Evolutionary conservation across 2,329 filamentous ascomycete species (phyloP).

Genomic region (Plenodomus tracheiphilus): DNA sequence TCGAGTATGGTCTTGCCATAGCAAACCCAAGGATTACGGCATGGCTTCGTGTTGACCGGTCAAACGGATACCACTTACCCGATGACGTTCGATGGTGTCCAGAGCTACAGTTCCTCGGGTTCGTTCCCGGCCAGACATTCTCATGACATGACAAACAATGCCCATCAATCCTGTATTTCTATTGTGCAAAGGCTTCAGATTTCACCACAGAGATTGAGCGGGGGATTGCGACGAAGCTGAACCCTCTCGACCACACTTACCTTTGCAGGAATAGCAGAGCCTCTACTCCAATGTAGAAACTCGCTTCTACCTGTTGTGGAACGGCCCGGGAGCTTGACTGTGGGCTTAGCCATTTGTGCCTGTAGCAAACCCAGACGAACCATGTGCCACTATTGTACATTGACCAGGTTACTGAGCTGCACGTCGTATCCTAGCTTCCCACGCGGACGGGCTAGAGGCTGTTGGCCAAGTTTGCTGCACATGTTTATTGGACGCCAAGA

Average conservation of each 20-base stretch:
- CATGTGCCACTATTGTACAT: constrained; percentile 1
- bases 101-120: neutral
- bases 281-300: constrained; percentile 4
- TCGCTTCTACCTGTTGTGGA: constrained; percentile 10
- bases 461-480: neutral
- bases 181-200: no score
- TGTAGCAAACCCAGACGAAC: neutral
- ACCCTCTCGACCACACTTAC: neutral
- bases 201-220: neutral
- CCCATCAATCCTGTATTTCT: neutral
- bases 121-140: neutral
- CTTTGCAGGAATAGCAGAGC: neutral
- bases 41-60: neutral
- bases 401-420: neutral
- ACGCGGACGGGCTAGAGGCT: constrained; percentile 1
- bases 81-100: neutral
- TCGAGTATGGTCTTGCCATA: neutral
- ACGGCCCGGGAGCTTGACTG: constrained; percentile 8
- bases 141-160: neutral
- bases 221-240: neutral
- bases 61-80: neutral
- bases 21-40: neutral
- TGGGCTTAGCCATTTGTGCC: neutral
- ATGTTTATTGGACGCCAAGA: constrained; percentile 8
- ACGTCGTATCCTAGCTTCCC: constrained; percentile 1